phyloP scores from a whole-genome alignment of 306 rosid genomes.

The Trichosanthes truncata region DNA sequence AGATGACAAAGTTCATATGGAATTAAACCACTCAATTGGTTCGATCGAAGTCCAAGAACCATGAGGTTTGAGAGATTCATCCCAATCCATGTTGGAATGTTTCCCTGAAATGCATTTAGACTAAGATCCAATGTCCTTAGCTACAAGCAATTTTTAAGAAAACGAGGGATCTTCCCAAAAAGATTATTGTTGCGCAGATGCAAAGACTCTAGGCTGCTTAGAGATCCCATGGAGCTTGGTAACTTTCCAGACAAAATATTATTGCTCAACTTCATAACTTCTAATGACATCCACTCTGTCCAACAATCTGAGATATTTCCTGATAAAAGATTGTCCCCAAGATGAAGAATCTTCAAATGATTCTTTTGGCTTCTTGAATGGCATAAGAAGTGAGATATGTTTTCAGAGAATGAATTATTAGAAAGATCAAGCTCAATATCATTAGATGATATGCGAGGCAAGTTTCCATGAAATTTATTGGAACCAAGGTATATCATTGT shows the following conservation, averaged over 20 bases:
- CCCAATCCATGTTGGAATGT: conserved; percentile 13
- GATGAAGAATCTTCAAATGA: not conserved
- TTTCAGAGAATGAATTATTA: not conserved
- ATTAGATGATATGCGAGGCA: not conserved
- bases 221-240: conserved; percentile 20
- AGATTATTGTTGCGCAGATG: conserved; percentile 14
- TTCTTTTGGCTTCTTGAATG: not conserved
- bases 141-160: not conserved
- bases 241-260: conserved; percentile 16
- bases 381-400: not conserved
- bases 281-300: not conserved
- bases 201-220: conserved; percentile 1
- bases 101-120: conserved; percentile 11
- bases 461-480: not conserved
- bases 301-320: conserved; percentile 14
- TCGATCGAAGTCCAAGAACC: conserved; percentile 15
- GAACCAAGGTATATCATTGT: not conserved
- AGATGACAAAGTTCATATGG: conserved; percentile 11
- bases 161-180: conserved; percentile 9
- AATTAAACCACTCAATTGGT: not conserved
- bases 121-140: not conserved
- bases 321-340: not conserved
- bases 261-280: not conserved
- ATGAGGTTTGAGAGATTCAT: not conserved
- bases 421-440: not conserved